Conservation (phyloP, 495 filamentous ascomycete genomes). For the Geoglossum glabrum region DNA sequence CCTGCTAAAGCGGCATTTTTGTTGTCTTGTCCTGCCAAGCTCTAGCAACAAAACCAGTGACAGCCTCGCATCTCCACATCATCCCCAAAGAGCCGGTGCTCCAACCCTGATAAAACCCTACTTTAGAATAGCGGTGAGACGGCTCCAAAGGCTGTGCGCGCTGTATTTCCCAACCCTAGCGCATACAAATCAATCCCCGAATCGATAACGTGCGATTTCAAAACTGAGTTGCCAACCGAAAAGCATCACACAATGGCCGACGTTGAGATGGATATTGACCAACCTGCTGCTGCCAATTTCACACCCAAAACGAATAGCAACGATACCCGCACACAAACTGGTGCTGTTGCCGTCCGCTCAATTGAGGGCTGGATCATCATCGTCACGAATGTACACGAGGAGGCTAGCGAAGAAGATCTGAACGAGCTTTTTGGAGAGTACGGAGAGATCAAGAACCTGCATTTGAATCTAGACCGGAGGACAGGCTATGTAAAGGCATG, state of each 20-base stretch:
- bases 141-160: too few species aligned
- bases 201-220: too few species aligned
- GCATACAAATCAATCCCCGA: neutral
- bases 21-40: too few species aligned
- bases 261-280: conserved; percentile 6
- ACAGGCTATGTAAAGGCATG: conserved; percentile 95
- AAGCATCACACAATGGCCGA: conserved; percentile 8
- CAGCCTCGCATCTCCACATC: too few species aligned
- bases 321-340: conserved; percentile 2
- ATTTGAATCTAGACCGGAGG: conserved; percentile 81
- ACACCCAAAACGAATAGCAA: neutral
- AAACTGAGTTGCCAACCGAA: too few species aligned
- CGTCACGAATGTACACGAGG: conserved; percentile 92
- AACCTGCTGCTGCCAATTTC: neutral
- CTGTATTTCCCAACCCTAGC: too few species aligned
- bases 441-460: conserved; percentile 94
- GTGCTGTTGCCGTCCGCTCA: conserved; percentile 77
- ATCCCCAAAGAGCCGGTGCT: too few species aligned
- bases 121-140: too few species aligned
- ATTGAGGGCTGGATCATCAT: conserved; percentile 99
- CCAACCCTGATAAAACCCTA: too few species aligned
- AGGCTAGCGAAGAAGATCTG: conserved; percentile 88
- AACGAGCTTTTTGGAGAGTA: conserved; percentile 89
- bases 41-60: too few species aligned
- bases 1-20: too few species aligned